Evolutionary conservation across 208 protist species (phyloP), one percentile per base, ranked within the genome.

Genomic region (Wallacemonas sp.): DNA sequence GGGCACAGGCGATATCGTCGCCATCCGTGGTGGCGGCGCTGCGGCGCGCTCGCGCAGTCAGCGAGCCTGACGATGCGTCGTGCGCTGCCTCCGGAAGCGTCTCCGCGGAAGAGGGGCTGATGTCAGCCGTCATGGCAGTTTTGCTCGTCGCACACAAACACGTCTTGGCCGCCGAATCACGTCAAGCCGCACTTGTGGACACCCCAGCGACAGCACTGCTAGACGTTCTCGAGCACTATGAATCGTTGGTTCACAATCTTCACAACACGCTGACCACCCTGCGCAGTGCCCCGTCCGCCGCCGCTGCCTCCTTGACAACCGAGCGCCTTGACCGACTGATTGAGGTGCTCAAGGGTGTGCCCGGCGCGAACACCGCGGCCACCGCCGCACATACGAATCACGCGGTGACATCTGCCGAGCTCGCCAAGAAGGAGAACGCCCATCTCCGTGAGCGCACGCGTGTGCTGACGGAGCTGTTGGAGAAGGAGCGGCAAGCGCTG

Each of bases 381-480:
- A 22, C 55, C 17, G 9, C 53, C 15, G 34, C 36, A 17, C 30
- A 42, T 9, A 10, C 53, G 10, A n/a, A n/a, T 12, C 22, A 26
- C n/a, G 37, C 8, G 42, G 5, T 19, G 22, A 21, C 42, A 15
- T 32, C 38, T 6, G n/a, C n/a, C 21, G 29, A 58, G 19, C n/a
- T 69, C 27, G 53, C 41, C 34, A 33, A 19, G 27, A 66, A 66
- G 63, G 82, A 89, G 53, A 89, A 89, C 66, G 59, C 57, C 0
- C 13, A 66, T 2, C 39, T 92, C 24, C 87, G 85, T 67, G 64
- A 81, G 44, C 85, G 82, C 21, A 36, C 89, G 12, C 73, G 67
- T n/a, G 52, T 66, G 0, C 26, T 92, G 45, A 73, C 79, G 44
- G 82, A 85, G 6, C 24, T 92, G 64, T 46, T 87, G 54, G 71